A percentile compares a stretch with the other conserved stretches of the same genome.
These are phyloP conservation scores for Pyrus bretschneideri DNA, from an alignment of 306 rosid species.

Conservation along the genomic window DNA sequence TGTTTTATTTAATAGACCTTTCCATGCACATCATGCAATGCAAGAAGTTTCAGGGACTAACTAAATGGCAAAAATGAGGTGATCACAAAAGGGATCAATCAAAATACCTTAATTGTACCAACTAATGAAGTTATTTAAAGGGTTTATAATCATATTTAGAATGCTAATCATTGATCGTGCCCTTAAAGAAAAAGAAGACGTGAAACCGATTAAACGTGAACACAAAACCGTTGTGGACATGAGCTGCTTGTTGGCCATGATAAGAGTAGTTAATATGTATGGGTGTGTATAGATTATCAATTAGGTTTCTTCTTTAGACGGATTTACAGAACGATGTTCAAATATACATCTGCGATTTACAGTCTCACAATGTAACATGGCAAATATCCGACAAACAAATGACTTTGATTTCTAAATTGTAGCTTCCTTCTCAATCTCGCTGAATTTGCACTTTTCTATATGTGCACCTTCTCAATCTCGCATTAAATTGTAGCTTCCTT, in stretches of 20 bases:
- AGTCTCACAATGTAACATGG: no score
- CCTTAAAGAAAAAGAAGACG: background rate
- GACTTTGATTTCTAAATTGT: no score
- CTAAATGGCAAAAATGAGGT: background rate
- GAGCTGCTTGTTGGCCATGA: constrained; percentile 32
- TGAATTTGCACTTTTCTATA: no score
- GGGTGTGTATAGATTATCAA: no score
- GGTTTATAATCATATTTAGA: background rate
- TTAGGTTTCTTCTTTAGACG: no score
- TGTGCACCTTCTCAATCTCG: no score
- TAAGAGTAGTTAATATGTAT: background rate
- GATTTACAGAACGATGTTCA: no score
- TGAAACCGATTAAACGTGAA: constrained; percentile 17
- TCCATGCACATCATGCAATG: background rate
- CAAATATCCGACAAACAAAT: no score
- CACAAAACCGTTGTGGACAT: constrained; percentile 15
- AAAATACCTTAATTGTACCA: background rate
- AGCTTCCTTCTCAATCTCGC: no score
- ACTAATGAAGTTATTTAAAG: background rate
- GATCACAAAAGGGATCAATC: background rate
- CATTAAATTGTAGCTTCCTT: no score
- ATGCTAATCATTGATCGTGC: background rate
- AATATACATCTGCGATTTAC: no score
- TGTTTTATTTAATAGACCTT: background rate
- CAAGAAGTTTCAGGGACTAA: background rate